Evolutionary conservation across 345 rosid genomes (phyloP).

Genomic region (Zanthoxylum bungeanum): DNA sequence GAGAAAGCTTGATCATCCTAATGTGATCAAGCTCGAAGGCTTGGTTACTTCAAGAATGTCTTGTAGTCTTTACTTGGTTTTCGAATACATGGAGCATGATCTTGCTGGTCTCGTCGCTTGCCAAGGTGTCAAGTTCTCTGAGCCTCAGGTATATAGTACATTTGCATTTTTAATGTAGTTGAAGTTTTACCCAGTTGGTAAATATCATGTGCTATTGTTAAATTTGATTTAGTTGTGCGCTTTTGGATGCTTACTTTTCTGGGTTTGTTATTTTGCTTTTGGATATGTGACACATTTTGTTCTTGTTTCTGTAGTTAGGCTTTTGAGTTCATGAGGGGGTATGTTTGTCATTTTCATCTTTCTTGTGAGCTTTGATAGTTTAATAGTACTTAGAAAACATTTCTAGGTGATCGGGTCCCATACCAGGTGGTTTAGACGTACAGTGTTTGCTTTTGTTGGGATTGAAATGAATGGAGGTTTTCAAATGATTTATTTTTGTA

Average conservation of each 20-base stretch:
- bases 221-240: slow-evolving; percentile 2
- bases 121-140: slow-evolving; percentile 71
- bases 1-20: slow-evolving; percentile 71
- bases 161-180: neutral
- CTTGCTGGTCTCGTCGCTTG: slow-evolving; percentile 77
- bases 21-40: slow-evolving; percentile 86
- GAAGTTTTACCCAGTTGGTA: neutral
- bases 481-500: slow-evolving; percentile 15
- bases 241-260: slow-evolving; percentile 19
- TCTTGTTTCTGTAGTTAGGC: slow-evolving; percentile 16
- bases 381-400: slow-evolving; percentile 18
- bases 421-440: slow-evolving; percentile 16
- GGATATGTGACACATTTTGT: slow-evolving; percentile 15
- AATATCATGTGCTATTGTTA: neutral
- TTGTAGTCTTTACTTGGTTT: slow-evolving; percentile 79
- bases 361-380: slow-evolving; percentile 22
- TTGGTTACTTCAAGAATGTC: slow-evolving; percentile 90
- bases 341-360: slow-evolving; percentile 22
- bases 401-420: slow-evolving; percentile 33
- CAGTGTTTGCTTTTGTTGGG: slow-evolving; percentile 6
- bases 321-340: slow-evolving; percentile 16
- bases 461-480: slow-evolving; percentile 17
- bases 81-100: slow-evolving; percentile 96
- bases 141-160: slow-evolving; percentile 66
- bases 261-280: slow-evolving; percentile 23